Percentiles rank a stretch among this genome's conserved stretches.
These are phyloP conservation scores for Berberis vulgaris DNA, from an alignment of 164 flowering plant species.

Conservation along the genomic window DNA sequence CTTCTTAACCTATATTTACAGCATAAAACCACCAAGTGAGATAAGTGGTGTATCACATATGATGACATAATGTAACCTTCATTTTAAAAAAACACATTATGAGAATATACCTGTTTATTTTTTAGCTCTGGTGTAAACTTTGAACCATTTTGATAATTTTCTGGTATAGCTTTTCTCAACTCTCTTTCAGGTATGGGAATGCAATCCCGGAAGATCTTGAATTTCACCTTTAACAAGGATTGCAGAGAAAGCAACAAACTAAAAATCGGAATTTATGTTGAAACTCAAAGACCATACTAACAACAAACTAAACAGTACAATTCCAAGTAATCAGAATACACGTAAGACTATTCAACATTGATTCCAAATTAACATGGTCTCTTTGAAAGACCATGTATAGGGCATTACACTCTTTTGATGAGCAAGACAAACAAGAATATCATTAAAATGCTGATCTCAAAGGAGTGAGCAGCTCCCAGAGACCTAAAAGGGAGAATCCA, in stretches of 20 bases:
- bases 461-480: too few relatives aligned
- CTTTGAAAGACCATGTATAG: too few relatives aligned
- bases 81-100: not conserved
- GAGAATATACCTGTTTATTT: constrained; percentile 17
- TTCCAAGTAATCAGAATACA: too few relatives aligned
- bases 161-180: constrained; percentile 32
- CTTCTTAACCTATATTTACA: constrained; percentile 25
- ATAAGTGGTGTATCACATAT: not conserved
- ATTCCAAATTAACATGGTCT: too few relatives aligned
- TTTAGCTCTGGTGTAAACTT: constrained; percentile 34
- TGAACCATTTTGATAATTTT: constrained; percentile 24
- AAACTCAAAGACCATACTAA: not conserved
- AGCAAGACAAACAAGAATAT: too few relatives aligned
- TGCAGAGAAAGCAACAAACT: not conserved
- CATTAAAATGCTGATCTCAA: too few relatives aligned
- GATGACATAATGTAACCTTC: not conserved
- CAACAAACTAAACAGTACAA: not conserved
- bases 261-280: not conserved
- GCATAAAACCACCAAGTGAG: not conserved
- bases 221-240: constrained; percentile 28
- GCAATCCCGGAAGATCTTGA: constrained; percentile 35
- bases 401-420: too few relatives aligned
- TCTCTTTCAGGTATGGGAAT: constrained; percentile 37
- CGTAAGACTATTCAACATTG: too few relatives aligned
- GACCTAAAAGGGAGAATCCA: not conserved